phyloP scores from a whole-genome alignment of 352 stramenopile genomes.

The Pythium sp. region DNA sequence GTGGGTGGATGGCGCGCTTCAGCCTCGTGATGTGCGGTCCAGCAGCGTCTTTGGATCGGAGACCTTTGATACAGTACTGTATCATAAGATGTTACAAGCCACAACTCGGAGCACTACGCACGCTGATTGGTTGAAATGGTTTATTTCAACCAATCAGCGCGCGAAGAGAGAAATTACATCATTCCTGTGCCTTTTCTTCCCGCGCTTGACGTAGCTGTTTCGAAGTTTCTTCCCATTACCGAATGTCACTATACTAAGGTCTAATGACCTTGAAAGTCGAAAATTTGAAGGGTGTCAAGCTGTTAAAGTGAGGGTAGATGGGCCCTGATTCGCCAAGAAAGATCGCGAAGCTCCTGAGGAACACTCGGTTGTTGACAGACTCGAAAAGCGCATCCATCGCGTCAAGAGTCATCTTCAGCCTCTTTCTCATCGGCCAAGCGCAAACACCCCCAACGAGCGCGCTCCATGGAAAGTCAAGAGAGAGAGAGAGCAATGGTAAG shows the following conservation, averaged over 20 bases:
- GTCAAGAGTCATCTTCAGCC: no score
- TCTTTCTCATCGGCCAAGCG: no score
- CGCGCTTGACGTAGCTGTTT: constrained; percentile 3
- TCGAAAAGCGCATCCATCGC: background rate
- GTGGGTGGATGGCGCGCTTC: constrained; percentile 2
- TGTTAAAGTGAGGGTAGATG: background rate
- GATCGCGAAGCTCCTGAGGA: background rate
- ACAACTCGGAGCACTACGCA: background rate
- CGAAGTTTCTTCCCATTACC: background rate
- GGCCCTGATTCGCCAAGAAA: background rate
- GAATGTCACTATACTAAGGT: background rate
- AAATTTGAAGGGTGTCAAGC: background rate
- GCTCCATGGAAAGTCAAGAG: no score
- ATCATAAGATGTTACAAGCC: background rate
- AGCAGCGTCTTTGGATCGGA: constrained; percentile 1
- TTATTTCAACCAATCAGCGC: background rate
- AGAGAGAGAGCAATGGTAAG: no score
- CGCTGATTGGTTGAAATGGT: constrained; percentile 10
- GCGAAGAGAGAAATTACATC: constrained; percentile 13
- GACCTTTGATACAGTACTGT: background rate
- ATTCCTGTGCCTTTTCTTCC: constrained; percentile 14
- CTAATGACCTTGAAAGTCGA: background rate
- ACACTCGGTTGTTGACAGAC: background rate
- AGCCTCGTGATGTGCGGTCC: background rate
- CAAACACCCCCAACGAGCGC: no score